Evolutionary conservation across 345 rosid species (phyloP).

Genomic region (Aquilaria sinensis): DNA sequence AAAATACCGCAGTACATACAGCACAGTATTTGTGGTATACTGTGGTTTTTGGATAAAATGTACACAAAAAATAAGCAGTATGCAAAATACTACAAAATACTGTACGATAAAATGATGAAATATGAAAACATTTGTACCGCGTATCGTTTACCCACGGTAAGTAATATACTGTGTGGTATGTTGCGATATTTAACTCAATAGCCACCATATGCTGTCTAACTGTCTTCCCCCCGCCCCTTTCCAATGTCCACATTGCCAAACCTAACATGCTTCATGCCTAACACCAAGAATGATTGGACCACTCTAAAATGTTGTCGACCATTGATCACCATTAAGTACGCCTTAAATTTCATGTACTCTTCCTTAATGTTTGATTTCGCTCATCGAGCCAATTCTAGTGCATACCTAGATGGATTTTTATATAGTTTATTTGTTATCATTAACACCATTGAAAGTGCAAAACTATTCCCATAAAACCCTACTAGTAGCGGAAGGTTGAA

Average conservation of each 20-base stretch:
- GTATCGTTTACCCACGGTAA: too few species aligned
- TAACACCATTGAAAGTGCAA: neutral
- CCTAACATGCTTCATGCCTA: slow-evolving; percentile 14
- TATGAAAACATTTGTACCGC: too few species aligned
- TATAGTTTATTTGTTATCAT: slow-evolving; percentile 9
- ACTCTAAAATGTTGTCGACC: slow-evolving; percentile 17
- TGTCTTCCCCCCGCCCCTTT: slow-evolving; percentile 18
- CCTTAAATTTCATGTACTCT: slow-evolving; percentile 20
- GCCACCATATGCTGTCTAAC: slow-evolving; percentile 13
- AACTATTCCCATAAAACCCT: slow-evolving; percentile 10
- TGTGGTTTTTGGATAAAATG: too few species aligned
- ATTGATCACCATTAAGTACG: slow-evolving; percentile 18
- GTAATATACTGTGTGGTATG: too few species aligned
- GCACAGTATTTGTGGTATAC: too few species aligned
- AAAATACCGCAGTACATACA: too few species aligned
- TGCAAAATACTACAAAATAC: too few species aligned
- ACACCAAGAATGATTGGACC: slow-evolving; percentile 9
- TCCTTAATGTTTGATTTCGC: slow-evolving; percentile 9
- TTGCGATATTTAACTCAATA: too few species aligned
- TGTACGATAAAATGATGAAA: too few species aligned
- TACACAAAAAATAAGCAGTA: too few species aligned
- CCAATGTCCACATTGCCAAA: slow-evolving; percentile 24
- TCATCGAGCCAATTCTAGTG: slow-evolving; percentile 10
- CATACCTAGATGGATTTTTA: slow-evolving; percentile 6
- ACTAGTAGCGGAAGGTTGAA: slow-evolving; percentile 15